phyloP scores from a whole-genome alignment of 2,329 filamentous ascomycete genomes.

The Cryphonectria naterciae region DNA sequence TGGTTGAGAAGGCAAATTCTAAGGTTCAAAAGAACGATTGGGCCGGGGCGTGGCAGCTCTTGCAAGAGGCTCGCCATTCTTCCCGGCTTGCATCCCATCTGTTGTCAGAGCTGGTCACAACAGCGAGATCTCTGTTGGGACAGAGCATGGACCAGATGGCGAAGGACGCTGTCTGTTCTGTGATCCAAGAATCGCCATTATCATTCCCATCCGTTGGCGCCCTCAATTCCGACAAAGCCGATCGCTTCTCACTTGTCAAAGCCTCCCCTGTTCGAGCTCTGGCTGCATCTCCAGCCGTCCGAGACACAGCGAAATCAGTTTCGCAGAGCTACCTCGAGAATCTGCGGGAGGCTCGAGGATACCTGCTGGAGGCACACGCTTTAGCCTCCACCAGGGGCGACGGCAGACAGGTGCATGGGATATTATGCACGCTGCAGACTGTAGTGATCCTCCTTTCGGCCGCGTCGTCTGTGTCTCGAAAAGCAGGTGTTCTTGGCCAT shows the following conservation, averaged over 20 bases:
- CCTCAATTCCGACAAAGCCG: conserved; percentile 45
- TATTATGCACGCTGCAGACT: conserved; percentile 67
- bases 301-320: background rate
- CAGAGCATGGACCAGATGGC: conserved; percentile 74
- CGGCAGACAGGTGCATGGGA: conserved; percentile 63
- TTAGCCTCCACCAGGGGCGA: conserved; percentile 58
- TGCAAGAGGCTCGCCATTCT: conserved; percentile 26
- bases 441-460: conserved; percentile 69
- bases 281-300: conserved; percentile 27
- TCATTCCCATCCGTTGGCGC: conserved; percentile 74
- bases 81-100: conserved; percentile 39
- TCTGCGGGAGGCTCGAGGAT: conserved; percentile 67
- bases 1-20: conserved; percentile 49
- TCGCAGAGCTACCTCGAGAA: conserved; percentile 59
- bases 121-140: conserved; percentile 69
- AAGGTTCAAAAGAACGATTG: conserved; percentile 59
- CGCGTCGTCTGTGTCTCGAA: conserved; percentile 52
- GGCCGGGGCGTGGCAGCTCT: conserved; percentile 39
- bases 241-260: conserved; percentile 42
- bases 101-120: conserved; percentile 56
- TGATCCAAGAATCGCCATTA: conserved; percentile 89
- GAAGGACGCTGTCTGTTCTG: conserved; percentile 82
- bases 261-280: conserved; percentile 42
- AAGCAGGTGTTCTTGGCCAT: conserved; percentile 47
- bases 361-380: conserved; percentile 66